These are phyloP conservation scores for Populus hybrid DNA, from an alignment of 441 rosid species.

Conservation along the genomic window DNA sequence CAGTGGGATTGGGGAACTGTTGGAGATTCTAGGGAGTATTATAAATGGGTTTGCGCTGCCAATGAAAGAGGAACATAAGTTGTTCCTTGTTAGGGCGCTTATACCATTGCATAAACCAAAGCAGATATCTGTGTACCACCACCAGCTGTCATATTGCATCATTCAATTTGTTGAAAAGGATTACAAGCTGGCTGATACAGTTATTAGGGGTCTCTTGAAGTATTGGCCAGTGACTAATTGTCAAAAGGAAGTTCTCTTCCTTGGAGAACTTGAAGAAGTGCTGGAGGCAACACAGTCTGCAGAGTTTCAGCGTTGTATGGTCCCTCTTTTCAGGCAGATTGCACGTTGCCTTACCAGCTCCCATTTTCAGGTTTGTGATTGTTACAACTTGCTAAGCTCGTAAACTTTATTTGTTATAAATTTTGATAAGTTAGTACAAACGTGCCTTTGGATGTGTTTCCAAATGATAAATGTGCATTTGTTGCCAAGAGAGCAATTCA, in stretches of 20 bases:
- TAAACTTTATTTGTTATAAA: neutral
- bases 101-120: constrained; percentile 93
- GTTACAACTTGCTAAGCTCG: constrained; percentile 2
- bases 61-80: constrained; percentile 94
- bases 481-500: neutral
- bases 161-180: constrained; percentile 88
- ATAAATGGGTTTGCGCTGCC: constrained; percentile 96
- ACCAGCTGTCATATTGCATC: constrained; percentile 84
- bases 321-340: constrained; percentile 82
- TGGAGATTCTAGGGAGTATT: constrained; percentile 92
- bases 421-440: neutral
- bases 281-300: constrained; percentile 86
- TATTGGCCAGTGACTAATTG: constrained; percentile 93
- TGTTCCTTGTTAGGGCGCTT: constrained; percentile 84
- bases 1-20: constrained; percentile 80
- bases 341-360: constrained; percentile 88
- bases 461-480: neutral
- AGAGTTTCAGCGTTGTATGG: constrained; percentile 89
- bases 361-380: constrained; percentile 76
- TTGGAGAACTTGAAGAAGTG: constrained; percentile 95
- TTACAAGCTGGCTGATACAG: constrained; percentile 85
- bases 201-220: constrained; percentile 85
- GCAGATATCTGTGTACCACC: constrained; percentile 65
- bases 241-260: constrained; percentile 85
- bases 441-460: neutral